Evolutionary conservation across 257 asterid genomes (phyloP).

Genomic region (Penstemon davidsonii): DNA sequence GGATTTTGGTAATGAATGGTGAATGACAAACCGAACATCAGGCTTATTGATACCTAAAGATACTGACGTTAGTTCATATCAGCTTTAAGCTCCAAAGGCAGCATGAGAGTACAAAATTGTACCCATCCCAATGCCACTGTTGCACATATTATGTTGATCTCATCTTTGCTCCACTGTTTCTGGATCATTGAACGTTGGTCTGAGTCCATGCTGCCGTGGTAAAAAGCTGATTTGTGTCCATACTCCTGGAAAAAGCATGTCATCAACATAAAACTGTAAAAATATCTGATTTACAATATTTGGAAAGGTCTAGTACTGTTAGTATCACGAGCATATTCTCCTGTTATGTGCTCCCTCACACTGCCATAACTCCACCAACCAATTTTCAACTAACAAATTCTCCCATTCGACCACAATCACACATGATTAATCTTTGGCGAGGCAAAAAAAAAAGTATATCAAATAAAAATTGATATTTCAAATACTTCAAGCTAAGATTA

Average conservation of each 20-base stretch:
- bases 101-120: conserved; percentile 27
- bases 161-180: conserved; percentile 98
- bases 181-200: conserved; percentile 72
- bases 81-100: conserved; percentile 21
- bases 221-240: conserved; percentile 86
- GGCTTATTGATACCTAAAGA: conserved; percentile 95
- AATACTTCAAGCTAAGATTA: no score
- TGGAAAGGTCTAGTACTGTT: not conserved
- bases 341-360: conserved; percentile 9
- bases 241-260: conserved; percentile 52
- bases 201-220: conserved; percentile 94
- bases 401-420: no score
- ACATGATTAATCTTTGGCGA: no score
- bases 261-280: conserved; percentile 18
- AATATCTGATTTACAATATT: not conserved
- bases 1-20: conserved; percentile 97
- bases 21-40: conserved; percentile 98
- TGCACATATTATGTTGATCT: conserved; percentile 91
- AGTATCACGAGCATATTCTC: no score
- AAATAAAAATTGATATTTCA: no score
- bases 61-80: conserved; percentile 28
- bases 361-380: conserved; percentile 6
- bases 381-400: no score
- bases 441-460: no score
- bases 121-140: conserved; percentile 99